Evolutionary conservation across 2,329 filamentous ascomycete genomes (phyloP).

Genomic region (Fusarium multiceps): DNA sequence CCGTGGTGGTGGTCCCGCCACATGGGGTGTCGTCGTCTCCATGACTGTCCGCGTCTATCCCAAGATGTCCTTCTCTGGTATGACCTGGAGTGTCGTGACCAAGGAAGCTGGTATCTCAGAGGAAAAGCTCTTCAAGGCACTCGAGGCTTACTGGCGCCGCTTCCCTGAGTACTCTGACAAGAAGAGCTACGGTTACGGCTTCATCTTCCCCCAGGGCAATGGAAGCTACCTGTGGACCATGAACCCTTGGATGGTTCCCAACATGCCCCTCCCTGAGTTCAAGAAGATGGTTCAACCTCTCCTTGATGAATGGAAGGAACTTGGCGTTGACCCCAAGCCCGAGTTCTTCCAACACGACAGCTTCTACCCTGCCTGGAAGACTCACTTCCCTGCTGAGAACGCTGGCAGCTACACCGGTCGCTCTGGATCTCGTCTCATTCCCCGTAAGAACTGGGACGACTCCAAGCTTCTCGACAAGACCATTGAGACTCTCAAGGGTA

Average conservation of each 20-base stretch:
- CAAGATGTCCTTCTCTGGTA: conserved; percentile 49
- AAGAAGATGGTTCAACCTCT: conserved; percentile 43
- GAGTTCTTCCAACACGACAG: conserved; percentile 42
- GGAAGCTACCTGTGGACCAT: conserved; percentile 49
- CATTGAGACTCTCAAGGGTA: conserved; percentile 21
- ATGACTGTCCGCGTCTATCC: conserved; percentile 51
- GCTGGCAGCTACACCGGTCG: conserved; percentile 43
- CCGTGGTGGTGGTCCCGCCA: conserved; percentile 64
- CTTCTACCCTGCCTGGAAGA: conserved; percentile 45
- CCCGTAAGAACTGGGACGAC: conserved; percentile 37
- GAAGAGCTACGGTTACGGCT: conserved; percentile 44
- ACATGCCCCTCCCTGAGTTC: conserved; percentile 47
- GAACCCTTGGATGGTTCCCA: conserved; percentile 46
- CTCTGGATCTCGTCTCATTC: conserved; percentile 47
- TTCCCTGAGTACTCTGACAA: conserved; percentile 44
- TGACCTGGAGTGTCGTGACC: conserved; percentile 46
- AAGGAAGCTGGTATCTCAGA: conserved; percentile 37
- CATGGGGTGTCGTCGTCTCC: conserved; percentile 58
- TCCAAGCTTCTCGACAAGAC: conserved; percentile 26
- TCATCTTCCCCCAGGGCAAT: conserved; percentile 38
- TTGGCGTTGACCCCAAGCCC: conserved; percentile 47
- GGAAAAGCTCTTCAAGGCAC: conserved; percentile 48
- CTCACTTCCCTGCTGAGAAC: conserved; percentile 42
- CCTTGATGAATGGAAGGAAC: conserved; percentile 46
- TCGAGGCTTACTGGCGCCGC: conserved; percentile 41